Conservation (phyloP, 441 rosid genomes). For the Cnidoscolus chayamansa region DNA sequence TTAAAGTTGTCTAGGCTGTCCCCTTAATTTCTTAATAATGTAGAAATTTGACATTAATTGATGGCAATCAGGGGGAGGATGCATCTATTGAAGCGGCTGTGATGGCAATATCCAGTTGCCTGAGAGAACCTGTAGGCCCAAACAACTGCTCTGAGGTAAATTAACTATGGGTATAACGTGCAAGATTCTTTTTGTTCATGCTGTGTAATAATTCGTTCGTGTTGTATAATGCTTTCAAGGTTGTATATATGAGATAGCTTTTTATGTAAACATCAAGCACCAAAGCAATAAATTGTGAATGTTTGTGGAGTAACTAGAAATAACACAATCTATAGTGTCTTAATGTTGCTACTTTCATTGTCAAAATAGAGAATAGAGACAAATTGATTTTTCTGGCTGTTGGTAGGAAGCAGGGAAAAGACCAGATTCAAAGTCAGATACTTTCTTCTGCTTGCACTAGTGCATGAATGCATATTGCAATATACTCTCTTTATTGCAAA, state of each 20-base stretch:
- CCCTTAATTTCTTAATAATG: not conserved
- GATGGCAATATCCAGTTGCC: conserved; percentile 79
- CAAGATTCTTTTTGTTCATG: conserved; percentile 4
- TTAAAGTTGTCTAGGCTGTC: not conserved
- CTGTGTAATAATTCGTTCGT: conserved; percentile 8
- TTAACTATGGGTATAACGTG: conserved; percentile 23
- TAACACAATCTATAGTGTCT: not conserved
- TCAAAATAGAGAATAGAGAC: not conserved
- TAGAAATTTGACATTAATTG: conserved; percentile 12
- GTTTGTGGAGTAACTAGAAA: not conserved
- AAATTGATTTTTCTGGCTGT: not conserved
- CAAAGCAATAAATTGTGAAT: not conserved
- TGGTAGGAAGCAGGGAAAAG: not conserved
- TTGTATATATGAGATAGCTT: not conserved
- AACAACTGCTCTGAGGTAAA: conserved; percentile 72
- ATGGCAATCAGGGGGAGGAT: conserved; percentile 62
- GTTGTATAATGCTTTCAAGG: not conserved
- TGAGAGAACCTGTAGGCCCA: conserved; percentile 76
- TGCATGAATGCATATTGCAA: too few species aligned
- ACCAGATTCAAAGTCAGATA: too few species aligned
- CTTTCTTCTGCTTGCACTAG: too few species aligned
- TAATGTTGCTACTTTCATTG: not conserved
- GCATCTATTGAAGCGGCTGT: conserved; percentile 83
- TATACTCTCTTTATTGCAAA: too few species aligned
- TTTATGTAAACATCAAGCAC: not conserved